These are phyloP conservation scores for Pseudomonodictys pantanalensis DNA, from an alignment of 495 filamentous ascomycete species.

Conservation along the genomic window DNA sequence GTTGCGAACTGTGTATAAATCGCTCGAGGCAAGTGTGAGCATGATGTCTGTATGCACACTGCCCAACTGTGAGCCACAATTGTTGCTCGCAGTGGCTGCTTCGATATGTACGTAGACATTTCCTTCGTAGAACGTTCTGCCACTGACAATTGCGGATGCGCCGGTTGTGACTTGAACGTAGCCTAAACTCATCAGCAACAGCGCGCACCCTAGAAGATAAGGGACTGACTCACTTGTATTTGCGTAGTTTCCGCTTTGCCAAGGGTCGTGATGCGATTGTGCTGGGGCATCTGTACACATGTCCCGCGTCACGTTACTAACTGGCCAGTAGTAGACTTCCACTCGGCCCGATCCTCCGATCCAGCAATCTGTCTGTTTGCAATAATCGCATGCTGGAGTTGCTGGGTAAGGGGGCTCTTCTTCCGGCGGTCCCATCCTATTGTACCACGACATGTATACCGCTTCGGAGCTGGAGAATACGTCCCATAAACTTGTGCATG, in stretches of 20 bases:
- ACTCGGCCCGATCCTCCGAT: not conserved
- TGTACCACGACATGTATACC: not conserved
- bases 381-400: not conserved
- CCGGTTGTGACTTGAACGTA: not conserved
- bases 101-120: conserved; percentile 3
- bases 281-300: conserved; percentile 2
- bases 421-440: not conserved
- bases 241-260: not conserved
- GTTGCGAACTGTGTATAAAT: not conserved
- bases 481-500: not conserved
- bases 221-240: not conserved
- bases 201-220: not conserved
- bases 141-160: not conserved
- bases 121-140: not conserved
- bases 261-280: not conserved
- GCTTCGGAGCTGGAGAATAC: not conserved
- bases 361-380: not conserved
- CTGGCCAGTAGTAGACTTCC: conserved; percentile 1
- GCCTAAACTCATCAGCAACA: not conserved
- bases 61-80: not conserved
- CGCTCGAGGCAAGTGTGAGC: conserved; percentile 2
- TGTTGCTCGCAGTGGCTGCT: not conserved
- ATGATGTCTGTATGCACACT: not conserved
- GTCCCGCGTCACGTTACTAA: not conserved
- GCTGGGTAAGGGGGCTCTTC: not conserved